phyloP scores from a whole-genome alignment of 2,329 filamentous ascomycete species.

The Hypocrella siamensis region DNA sequence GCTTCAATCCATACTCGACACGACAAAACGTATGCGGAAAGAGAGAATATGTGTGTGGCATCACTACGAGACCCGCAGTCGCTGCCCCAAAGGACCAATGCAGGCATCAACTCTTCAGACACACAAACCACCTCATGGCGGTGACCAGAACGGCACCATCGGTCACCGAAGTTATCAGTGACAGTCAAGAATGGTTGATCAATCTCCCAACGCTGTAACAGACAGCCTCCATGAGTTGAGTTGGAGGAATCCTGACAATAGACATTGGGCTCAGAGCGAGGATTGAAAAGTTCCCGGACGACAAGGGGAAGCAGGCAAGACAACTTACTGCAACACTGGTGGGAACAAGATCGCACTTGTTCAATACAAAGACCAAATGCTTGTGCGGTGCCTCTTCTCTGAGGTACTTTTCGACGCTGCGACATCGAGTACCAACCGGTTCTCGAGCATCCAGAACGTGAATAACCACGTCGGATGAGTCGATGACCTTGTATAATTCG shows the following conservation, averaged over 20 bases:
- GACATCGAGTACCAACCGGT: conserved; percentile 77
- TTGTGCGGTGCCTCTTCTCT: conserved; percentile 90
- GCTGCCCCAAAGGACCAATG: conserved; percentile 39
- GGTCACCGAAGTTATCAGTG: conserved; percentile 31
- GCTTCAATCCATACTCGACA: neutral
- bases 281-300: too few species aligned
- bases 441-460: conserved; percentile 85
- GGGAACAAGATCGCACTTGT: conserved; percentile 63
- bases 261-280: conserved; percentile 45
- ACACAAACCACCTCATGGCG: conserved; percentile 64
- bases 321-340: conserved; percentile 86
- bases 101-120: conserved; percentile 95
- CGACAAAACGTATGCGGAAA: too few species aligned
- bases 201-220: conserved; percentile 99
- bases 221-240: conserved; percentile 62
- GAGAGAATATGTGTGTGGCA: conserved; percentile 57
- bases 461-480: conserved; percentile 91
- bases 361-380: conserved; percentile 46
- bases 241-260: conserved; percentile 72
- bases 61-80: conserved; percentile 95
- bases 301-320: conserved; percentile 1
- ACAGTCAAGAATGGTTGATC: conserved; percentile 27
- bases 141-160: conserved; percentile 80
- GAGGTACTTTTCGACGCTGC: conserved; percentile 69
- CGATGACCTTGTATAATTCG: conserved; percentile 87